These are phyloP conservation scores for Saccharomycopsis sp. DNA, from an alignment of 805 yeast genomes.

Conservation along the genomic window DNA sequence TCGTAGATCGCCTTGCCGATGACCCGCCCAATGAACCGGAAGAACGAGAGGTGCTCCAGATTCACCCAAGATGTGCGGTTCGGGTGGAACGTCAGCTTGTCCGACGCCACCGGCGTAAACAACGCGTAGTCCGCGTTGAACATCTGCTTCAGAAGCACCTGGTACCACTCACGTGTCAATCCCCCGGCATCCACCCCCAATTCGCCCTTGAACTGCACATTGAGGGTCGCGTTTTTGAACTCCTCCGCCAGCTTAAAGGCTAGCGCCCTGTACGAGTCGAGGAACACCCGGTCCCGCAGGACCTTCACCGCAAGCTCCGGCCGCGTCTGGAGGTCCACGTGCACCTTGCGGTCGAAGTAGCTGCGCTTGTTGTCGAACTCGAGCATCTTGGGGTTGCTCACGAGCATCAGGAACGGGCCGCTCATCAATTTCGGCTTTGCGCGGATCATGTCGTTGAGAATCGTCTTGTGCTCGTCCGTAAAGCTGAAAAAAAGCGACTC, in stretches of 20 bases:
- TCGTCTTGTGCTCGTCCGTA: slow-evolving; percentile 81
- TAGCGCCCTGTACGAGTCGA: slow-evolving; percentile 80
- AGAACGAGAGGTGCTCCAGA: slow-evolving; percentile 88
- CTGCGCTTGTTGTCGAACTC: slow-evolving; percentile 92
- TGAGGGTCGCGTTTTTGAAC: slow-evolving; percentile 64
- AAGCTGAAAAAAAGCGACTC: slow-evolving; percentile 77
- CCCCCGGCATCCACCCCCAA: slow-evolving; percentile 99
- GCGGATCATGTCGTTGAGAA: slow-evolving; percentile 86
- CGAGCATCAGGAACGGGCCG: slow-evolving; percentile 89
- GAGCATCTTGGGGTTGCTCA: slow-evolving; percentile 78
- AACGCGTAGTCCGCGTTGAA: slow-evolving; percentile 93
- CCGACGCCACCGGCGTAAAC: slow-evolving; percentile 86
- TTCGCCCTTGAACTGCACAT: slow-evolving; percentile 84
- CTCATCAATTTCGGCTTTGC: slow-evolving; percentile 88
- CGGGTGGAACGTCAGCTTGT: slow-evolving; percentile 91
- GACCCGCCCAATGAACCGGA: slow-evolving; percentile 88
- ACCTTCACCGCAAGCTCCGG: slow-evolving; percentile 55
- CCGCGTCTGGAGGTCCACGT: slow-evolving; percentile 32
- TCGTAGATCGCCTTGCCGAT: slow-evolving; percentile 94
- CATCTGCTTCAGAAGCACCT: slow-evolving; percentile 88
- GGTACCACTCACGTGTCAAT: slow-evolving; percentile 95
- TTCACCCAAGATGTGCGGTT: slow-evolving; percentile 87
- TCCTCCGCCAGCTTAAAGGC: slow-evolving; percentile 74
- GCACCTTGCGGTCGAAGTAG: slow-evolving; percentile 73
- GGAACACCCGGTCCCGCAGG: slow-evolving; percentile 83